These are phyloP conservation scores for Castanospermum australe DNA, from an alignment of 306 rosid genomes.

Conservation along the genomic window DNA sequence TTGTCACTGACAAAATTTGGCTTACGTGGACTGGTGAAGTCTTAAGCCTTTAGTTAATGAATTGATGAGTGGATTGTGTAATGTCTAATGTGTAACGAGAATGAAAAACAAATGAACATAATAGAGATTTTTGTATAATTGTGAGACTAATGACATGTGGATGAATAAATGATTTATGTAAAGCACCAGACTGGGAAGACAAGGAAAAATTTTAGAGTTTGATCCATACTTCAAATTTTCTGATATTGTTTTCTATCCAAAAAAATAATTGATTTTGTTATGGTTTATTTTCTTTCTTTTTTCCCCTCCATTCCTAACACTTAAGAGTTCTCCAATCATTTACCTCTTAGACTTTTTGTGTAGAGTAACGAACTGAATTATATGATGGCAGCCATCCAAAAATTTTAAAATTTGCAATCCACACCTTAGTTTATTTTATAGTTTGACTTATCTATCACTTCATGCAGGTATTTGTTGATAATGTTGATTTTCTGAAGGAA, in stretches of 20 bases:
- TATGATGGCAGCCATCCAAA: not conserved
- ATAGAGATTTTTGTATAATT: not conserved
- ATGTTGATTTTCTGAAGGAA: conserved; percentile 69
- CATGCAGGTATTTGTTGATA: conserved; percentile 66
- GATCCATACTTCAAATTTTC: not conserved
- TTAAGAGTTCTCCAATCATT: not conserved
- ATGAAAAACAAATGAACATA: not conserved
- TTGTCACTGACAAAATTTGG: not conserved
- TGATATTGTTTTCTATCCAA: not conserved
- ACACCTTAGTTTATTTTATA: not conserved
- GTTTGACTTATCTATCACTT: not conserved
- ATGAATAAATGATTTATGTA: not conserved
- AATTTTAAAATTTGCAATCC: not conserved
- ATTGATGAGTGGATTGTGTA: not conserved
- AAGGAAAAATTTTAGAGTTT: not conserved
- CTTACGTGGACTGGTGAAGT: not conserved
- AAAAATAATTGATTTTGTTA: not conserved
- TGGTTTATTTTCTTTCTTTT: not conserved
- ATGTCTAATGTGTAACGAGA: not conserved
- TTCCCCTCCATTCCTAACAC: not conserved
- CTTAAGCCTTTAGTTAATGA: not conserved
- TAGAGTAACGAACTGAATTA: not conserved
- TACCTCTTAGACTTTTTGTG: not conserved
- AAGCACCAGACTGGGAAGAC: not conserved
- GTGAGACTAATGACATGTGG: not conserved